Evolutionary conservation across 139 green algal genomes (phyloP), one percentile per base, ranked within the genome.

Genomic region (Chlamydomonas schloesseri): DNA sequence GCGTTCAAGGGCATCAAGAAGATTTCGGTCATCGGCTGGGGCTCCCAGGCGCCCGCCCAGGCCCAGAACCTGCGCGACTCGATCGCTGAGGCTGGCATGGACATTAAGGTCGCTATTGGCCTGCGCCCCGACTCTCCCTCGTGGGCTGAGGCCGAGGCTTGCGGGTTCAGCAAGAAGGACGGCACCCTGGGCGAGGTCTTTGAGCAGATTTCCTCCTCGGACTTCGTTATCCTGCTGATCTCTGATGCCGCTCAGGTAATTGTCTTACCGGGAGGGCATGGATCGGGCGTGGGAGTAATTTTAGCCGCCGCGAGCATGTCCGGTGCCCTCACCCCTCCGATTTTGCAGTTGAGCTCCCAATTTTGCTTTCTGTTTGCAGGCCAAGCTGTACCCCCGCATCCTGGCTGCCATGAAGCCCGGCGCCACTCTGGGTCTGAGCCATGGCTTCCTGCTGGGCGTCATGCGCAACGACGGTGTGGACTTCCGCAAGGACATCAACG

Each of bases 401-500:
- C 91, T 99, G 71, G 96, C 95, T 37, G 97, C 96, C 80, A 99
- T 99, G 97, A 99, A 99, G 94, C 98, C 98, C 21, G 97, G 98
- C 33, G 88, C 98, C 70, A 99, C 97, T 15, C 94, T 99, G 60
- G 98, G 98, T 50, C 95, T 99, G 62, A 99, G 96, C 73, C 98
- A 99, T 93, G 98, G 98, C 55, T 99, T 99, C 95, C 94, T 99
- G 87, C 93, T 99, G 77, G 97, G 97, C 50, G 96, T 98, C 33
- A 97, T 99, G 93, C 94, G 95, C 91, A 98, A 96, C 84, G 95
- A 99, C 62, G 92, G 91, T 53, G 96, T 95, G 1, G 95, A 98
- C 84, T 99, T 99, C 96, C 92, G 98, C 62, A 87, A 96, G 60
- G 98, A 99, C 93, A 99, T 99, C 94, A 99, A 99, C 84, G 98